Evolutionary conservation across 2,329 filamentous ascomycete genomes (phyloP), one percentile per base, ranked within the genome.

Genomic region (Aureobasidium subglaciale): DNA sequence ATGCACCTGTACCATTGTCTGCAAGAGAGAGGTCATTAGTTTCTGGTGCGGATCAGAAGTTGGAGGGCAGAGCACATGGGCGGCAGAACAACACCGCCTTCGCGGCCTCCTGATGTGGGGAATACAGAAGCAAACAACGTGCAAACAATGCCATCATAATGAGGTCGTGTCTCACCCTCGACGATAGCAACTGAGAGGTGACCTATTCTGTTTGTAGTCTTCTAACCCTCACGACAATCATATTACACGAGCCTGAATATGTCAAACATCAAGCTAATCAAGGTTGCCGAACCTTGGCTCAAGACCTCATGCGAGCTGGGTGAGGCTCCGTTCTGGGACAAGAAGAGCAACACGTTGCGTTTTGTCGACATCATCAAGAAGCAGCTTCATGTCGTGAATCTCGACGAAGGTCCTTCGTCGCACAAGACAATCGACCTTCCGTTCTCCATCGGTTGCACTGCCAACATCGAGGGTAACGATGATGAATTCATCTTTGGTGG

Each of bases 291-390:
- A 68, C 75, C 75, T 42, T 80, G 75, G 65, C 76, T 91, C 59
- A 74, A 84, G 62, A 71, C 81, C 55, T 78, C 81, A 61, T 89
- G 86, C 72, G 75, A 73, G 13, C 78, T 91, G 27, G 86, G 85
- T 60, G 88, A 92, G 70, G 88, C 81, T 0, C 87, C 87, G 1
- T 89, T 83, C 72, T 89, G 84, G 73, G 86, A 90, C 68, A 74
- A 78, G 57, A 73, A 73, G 20, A 82, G 79, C 49, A 79, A 87
- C 68, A 78, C 75, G 43, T 73, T 92, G 57, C 86, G 88, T 60
- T 90, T 90, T 68, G 82, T 91, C 59, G 91, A 96, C 71, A 91
- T 96, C 71, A 86, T 85, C 69, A 83, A 86, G 67, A 80, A 87
- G 67, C 82, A 84, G 59, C 67, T 96, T 42, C 86, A 93, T 73